Base-by-base conservation (phyloP, 169 alveolate species). In the Eimeria zaria region DNA sequence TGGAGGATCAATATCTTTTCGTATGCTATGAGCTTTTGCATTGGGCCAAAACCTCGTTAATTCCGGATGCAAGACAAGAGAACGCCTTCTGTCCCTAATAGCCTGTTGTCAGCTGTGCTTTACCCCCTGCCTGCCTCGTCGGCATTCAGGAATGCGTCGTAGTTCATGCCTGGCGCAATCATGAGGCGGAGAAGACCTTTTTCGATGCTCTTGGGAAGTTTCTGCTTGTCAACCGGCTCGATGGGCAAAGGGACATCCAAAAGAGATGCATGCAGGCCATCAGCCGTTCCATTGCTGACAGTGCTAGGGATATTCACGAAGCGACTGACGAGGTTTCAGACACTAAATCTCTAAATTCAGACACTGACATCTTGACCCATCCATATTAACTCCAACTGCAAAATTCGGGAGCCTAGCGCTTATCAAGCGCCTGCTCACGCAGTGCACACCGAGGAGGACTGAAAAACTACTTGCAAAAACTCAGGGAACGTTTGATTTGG, bases 291-390 rank as follows among this genome's bases (percentile, higher is more conserved):
- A 87, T 87, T 62, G 81, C 93, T 7, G 93, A 87, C 93, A 87
- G 93, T 30, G 93, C 93, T 60, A 87, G 93, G 33, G 93, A 87
- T 30, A 87, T 87, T 87, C 53, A 33, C 16, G 93, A 87, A 53
- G 93, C 93, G 33, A 87, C 93, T 4, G 93, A 87, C 30, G 67
- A 60, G 93, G 93, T 87, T 24, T n/a, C 44, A 64, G 24, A 20
- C 93, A 46, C 93, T 55, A 41, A 30, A 51, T 46, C 51, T 0
- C 12, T 24, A 51, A 11, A 48, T n/a, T 53, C 30, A 83, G 41
- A 20, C 91, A 20, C 55, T 27, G 58, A 33, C 24, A 30, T 14
- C 44, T n/a, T 69, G 46, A 36, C 48, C 78, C 8, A 14, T 3
- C 44, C 2, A 8, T 41, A 36, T 36, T 2, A 11, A 12, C 55